Conservation (phyloP, 176 grass and related monocot species). For the Oryza meridionalis region DNA sequence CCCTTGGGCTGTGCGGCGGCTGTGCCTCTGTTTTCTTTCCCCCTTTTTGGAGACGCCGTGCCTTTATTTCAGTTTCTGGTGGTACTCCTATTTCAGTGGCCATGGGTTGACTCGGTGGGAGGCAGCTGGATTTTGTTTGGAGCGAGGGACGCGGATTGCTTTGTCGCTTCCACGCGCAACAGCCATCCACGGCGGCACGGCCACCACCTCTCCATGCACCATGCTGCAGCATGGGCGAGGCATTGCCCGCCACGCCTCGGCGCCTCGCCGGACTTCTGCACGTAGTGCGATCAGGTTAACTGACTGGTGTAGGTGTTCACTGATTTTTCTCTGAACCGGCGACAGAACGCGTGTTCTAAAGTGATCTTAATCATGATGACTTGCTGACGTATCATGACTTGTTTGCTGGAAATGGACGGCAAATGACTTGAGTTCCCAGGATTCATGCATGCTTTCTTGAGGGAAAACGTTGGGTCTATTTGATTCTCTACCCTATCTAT, state of each 20-base stretch:
- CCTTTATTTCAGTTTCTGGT: too few relatives aligned
- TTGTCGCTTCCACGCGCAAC: conserved; percentile 35
- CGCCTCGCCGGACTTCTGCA: too few relatives aligned
- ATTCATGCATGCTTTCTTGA: conserved; percentile 12
- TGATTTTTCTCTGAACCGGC: background rate
- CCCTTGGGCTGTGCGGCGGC: background rate
- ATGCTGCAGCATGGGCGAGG: background rate
- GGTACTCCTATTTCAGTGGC: background rate
- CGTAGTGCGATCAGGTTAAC: too few relatives aligned
- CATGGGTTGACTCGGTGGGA: conserved; percentile 46
- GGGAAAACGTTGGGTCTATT: too few relatives aligned
- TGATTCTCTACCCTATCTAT: too few relatives aligned
- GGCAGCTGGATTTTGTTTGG: conserved; percentile 43
- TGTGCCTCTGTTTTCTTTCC: background rate
- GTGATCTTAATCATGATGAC: too few relatives aligned
- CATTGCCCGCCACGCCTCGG: too few relatives aligned
- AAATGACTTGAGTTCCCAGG: background rate
- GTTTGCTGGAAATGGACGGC: background rate
- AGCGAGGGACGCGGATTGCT: conserved; percentile 27
- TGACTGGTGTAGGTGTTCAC: background rate
- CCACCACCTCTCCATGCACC: background rate
- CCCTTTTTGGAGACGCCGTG: too few relatives aligned
- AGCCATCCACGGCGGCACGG: background rate
- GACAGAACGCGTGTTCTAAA: too few relatives aligned
- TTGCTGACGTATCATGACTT: background rate